Percentiles rank a stretch among this genome's conserved stretches.
Evolutionary conservation across 192 early-diverging fungal genomes (phyloP).

Genomic region (Coemansia sp.): DNA sequence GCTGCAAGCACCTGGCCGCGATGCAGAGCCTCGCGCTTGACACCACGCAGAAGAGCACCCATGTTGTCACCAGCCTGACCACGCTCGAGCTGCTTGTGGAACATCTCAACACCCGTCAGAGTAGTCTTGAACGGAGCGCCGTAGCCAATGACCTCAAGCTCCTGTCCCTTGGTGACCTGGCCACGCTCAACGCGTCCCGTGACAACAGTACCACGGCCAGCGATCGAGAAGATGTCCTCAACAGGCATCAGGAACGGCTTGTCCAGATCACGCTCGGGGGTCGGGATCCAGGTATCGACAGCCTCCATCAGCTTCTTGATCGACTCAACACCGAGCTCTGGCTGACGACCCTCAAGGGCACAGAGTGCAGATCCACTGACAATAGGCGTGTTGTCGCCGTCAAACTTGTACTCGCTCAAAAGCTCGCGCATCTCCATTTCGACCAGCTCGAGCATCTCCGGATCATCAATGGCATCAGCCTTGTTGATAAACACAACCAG

Average conservation of each 20-base stretch:
- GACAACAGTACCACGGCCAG: conserved; percentile 94
- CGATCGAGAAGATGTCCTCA: conserved; percentile 98
- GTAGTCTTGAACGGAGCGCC: conserved; percentile 87
- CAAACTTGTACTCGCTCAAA: conserved; percentile 84
- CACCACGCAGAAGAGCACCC: conserved; percentile 92
- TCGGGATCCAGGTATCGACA: conserved; percentile 90
- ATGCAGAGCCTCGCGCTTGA: conserved; percentile 95
- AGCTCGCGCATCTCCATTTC: conserved; percentile 99
- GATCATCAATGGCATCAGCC: conserved; percentile 94
- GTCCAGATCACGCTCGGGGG: conserved; percentile 88
- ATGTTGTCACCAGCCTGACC: conserved; percentile 99
- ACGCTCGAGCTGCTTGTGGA: conserved; percentile 98
- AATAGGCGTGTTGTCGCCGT: conserved; percentile 88
- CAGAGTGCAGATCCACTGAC: conserved; percentile 92
- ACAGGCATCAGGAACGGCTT: conserved; percentile 99
- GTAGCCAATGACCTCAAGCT: conserved; percentile 96
- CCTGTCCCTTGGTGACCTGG: conserved; percentile 84
- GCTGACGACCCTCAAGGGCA: conserved; percentile 87
- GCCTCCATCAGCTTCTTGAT: conserved; percentile 90
- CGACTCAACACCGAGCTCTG: conserved; percentile 86
- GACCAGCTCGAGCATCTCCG: conserved; percentile 97
- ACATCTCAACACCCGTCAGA: conserved; percentile 98
- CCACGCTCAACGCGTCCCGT: conserved; percentile 97
- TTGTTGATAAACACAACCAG: conserved; percentile 99
- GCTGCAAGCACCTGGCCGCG: conserved; percentile 92